These are phyloP conservation scores for Astraeus odoratus DNA, from an alignment of 768 basidiomycete species.

Conservation along the genomic window DNA sequence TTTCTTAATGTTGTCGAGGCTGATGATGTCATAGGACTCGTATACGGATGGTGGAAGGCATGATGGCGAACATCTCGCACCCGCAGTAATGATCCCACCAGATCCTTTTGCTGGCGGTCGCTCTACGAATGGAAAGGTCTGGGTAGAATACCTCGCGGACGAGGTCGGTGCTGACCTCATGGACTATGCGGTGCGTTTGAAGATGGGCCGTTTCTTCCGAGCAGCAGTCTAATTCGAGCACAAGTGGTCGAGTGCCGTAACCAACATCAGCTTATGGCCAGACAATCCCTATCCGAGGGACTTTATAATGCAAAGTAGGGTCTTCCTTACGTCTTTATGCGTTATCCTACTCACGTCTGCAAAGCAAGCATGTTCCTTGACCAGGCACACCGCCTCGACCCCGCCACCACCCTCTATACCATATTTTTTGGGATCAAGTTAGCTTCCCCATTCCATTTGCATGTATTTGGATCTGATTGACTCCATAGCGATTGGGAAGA, in stretches of 20 bases:
- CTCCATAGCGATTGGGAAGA: constrained; percentile 36
- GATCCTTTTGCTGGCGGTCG: constrained; percentile 43
- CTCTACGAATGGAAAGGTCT: constrained; percentile 43
- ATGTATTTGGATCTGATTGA: constrained; percentile 1
- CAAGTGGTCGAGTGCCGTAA: constrained; percentile 36
- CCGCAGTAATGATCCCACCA: constrained; percentile 36
- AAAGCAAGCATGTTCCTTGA: constrained; percentile 37
- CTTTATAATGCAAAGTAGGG: constrained; percentile 41
- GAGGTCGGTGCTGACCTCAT: constrained; percentile 34
- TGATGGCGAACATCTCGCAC: constrained; percentile 37
- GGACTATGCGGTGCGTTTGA: constrained; percentile 42
- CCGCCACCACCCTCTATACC: constrained; percentile 42
- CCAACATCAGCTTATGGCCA: constrained; percentile 44
- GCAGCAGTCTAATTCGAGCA: background rate
- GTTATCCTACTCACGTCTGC: background rate
- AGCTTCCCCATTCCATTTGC: constrained; percentile 6
- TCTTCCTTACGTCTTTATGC: background rate
- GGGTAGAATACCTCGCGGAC: constrained; percentile 42
- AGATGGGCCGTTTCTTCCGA: background rate
- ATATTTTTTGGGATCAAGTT: constrained; percentile 53
- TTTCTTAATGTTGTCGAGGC: background rate
- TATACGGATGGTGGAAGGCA: constrained; percentile 44
- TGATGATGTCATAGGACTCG: constrained; percentile 30
- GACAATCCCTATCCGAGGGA: constrained; percentile 41
- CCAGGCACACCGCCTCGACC: constrained; percentile 39